phyloP scores from a whole-genome alignment of 2,329 filamentous ascomycete species.

The Diaporthe capsici region DNA sequence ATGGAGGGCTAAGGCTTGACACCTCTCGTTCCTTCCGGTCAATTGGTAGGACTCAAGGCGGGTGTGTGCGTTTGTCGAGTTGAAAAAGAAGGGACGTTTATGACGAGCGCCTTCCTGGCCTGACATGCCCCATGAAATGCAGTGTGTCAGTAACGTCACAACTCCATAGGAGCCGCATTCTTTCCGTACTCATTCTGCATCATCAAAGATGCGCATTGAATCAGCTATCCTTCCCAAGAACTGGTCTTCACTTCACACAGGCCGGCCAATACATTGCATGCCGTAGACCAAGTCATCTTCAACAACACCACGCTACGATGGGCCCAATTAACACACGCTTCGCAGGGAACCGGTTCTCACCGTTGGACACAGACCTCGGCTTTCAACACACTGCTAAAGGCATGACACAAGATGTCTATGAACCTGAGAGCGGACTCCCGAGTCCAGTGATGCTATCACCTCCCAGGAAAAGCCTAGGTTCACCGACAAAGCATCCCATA shows the following conservation, averaged over 20 bases:
- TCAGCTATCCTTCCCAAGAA: background rate
- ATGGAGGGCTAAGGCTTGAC: background rate
- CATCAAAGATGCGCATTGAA: background rate
- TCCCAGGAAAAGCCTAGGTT: background rate
- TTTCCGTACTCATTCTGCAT: background rate
- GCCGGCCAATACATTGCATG: background rate
- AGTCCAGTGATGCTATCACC: background rate
- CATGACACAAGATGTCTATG: conserved; percentile 7
- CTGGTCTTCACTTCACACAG: background rate
- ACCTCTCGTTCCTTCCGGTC: background rate
- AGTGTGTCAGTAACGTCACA: background rate
- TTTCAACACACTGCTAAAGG: background rate
- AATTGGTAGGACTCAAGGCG: too few species aligned
- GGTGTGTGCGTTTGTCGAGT: too few species aligned
- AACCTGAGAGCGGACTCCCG: background rate
- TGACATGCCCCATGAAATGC: background rate
- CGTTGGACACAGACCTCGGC: background rate
- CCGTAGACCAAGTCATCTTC: background rate
- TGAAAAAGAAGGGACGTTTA: background rate
- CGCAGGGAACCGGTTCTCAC: background rate
- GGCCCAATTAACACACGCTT: background rate
- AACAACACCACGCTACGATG: background rate
- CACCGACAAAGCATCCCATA: background rate
- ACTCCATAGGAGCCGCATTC: background rate
- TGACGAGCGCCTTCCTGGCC: background rate